Evolutionary conservation across 1,284 basidiomycete genomes (phyloP), one percentile per base, ranked within the genome.

Genomic region (Irpex rosettiformis): DNA sequence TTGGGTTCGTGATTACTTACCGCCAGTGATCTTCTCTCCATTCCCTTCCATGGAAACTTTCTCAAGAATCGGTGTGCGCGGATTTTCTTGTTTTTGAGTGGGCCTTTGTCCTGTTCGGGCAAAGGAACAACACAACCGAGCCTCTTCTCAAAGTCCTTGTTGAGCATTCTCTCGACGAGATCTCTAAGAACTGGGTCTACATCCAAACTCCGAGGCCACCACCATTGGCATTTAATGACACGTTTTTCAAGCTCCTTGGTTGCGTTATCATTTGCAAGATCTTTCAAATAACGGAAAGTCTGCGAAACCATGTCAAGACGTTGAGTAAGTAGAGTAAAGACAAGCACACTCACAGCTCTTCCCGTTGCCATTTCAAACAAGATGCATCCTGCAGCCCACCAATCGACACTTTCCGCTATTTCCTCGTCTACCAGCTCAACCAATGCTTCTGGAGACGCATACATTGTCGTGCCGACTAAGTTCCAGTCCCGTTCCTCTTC

Each of bases 311-410:
- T 16, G 29, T 29, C 7, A 45, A 24, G 10, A 13, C n/a, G 18
- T 27, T 8, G 18, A 16, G 6, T 22, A 28, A 18, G 33, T 51
- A 3, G n/a, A n/a, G n/a, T n/a, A n/a, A n/a, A n/a, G n/a, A 16
- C 18, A 4, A 37, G 16, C 16, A 37, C 22, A 72, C 79, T 61
- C 63, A 78, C 82, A 61, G 87, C 67, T 59, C 77, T 75, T 40
- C 82, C 80, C 45, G 86, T 86, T 1, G 86, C 73, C 81, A 94
- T 86, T 62, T 93, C 89, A 65, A 83, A 94, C 59, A 94, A 74
- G 58, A 88, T 83, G 25, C 89, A 78, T 1, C 89, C 92, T 40
- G 81, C 82, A 43, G 84, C 80, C 86, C 89, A 94, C 77, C 91
- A 91, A 69, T 93, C 91, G 40, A 90, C 78, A 45, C 84, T 82